Base-by-base conservation (phyloP, 2,329 filamentous ascomycete genomes). In the Triangularia setosa region DNA sequence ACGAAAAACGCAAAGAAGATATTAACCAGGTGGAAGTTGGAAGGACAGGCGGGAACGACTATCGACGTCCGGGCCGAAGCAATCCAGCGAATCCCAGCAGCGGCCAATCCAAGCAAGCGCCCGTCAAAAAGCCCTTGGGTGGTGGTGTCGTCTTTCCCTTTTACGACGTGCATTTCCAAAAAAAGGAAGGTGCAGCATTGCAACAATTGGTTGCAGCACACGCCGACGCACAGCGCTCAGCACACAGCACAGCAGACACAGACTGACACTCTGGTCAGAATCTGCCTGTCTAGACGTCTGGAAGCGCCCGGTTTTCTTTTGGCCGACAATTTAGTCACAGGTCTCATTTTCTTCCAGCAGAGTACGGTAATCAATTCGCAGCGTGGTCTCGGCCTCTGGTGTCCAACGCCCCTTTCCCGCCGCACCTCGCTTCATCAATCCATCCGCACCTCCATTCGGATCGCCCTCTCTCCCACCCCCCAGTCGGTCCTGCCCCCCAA, bases 111-210 rank as follows among this genome's bases (percentile, higher is more conserved):
- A 61, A 53, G 30, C 64, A 66, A 68, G 65, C 66, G 62, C 67
- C 63, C 62, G 61, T 60, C 59, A 63, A 61, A 61, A 61, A 33
- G 48, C 25, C 55, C 18, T 8, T 33, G 62, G 57, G 56, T 56
- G 52, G 52, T 24, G 12, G 21, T 27, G 54, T 52, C 64, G 61
- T n/a, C 65, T 67, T 58, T 63, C 67, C 52, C 25, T 55, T 58
- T 67, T 69, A 24, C 55, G 64, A 59, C 61, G 57, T 52, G 63
- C 67, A 61, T 62, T 67, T 64, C 69, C 68, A 58, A 66, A 69
- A 70, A 61, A 62, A 70, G 69, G 44, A 68, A 71, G 64, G 68
- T 67, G 65, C 69, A 68, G 53, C 60, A 61, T n/a, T 30, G 40
- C 54, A 40, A 23, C 18, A 56, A 1, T n/a, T 21, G 48, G 18